Evolutionary conservation across 345 rosid species (phyloP).

Genomic region (Brassica nigra): DNA sequence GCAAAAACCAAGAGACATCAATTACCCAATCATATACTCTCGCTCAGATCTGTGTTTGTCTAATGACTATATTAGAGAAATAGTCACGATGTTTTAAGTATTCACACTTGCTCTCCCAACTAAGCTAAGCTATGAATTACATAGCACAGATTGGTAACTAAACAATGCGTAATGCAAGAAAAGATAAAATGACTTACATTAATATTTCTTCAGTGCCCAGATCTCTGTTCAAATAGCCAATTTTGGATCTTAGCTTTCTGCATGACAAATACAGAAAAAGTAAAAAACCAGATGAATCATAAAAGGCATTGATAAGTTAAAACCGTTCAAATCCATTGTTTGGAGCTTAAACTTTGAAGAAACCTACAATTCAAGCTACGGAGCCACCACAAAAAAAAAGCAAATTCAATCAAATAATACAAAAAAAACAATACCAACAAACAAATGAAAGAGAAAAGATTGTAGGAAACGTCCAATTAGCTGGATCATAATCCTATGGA

Average conservation of each 20-base stretch:
- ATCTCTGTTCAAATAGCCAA: not conserved
- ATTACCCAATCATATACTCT: not conserved
- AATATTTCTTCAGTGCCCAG: too few relatives aligned
- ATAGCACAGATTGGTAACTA: not conserved
- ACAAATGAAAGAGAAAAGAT: not conserved
- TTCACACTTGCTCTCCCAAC: not conserved
- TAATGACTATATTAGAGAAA: too few relatives aligned
- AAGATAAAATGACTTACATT: not conserved
- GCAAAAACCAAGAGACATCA: not conserved
- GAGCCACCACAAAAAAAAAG: not conserved
- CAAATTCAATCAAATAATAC: too few relatives aligned
- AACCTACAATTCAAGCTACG: not conserved
- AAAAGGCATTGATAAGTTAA: not conserved
- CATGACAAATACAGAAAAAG: not conserved
- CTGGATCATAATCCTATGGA: not conserved
- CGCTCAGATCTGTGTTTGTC: not conserved
- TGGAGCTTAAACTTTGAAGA: not conserved
- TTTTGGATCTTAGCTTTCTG: not conserved
- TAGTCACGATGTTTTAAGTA: not conserved
- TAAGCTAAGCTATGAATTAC: not conserved
- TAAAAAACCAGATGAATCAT: not conserved
- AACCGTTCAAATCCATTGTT: not conserved
- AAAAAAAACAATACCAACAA: not conserved
- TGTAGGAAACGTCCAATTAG: not conserved
- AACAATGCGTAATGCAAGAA: not conserved